Conservation (phyloP, 495 filamentous ascomycete genomes). For the Aspergillus nidulans region DNA sequence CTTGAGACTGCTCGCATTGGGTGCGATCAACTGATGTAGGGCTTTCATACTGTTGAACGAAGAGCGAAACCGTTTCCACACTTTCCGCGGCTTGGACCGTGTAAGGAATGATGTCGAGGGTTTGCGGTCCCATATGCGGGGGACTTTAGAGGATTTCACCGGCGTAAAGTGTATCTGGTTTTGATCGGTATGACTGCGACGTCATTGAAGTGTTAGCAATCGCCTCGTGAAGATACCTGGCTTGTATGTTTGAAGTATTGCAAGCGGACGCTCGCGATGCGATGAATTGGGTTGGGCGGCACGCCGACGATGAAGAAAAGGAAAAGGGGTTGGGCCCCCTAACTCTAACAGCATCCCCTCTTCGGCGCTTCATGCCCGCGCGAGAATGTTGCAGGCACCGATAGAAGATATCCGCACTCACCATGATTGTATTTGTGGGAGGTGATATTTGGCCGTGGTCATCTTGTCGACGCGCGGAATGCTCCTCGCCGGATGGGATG, state of each 20-base stretch:
- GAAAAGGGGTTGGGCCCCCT: slow-evolving; percentile 1
- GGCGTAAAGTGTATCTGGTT: slow-evolving; percentile 36
- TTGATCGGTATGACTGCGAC: slow-evolving; percentile 13
- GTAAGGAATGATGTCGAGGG: slow-evolving; percentile 49
- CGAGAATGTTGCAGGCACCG: slow-evolving; percentile 1
- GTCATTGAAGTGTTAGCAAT: neutral
- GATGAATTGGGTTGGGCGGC: neutral
- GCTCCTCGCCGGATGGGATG: slow-evolving; percentile 47
- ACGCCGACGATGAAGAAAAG: neutral
- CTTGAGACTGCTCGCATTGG: slow-evolving; percentile 14
- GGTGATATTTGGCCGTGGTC: slow-evolving; percentile 1
- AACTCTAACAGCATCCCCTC: neutral
- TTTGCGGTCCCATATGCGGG: slow-evolving; percentile 51
- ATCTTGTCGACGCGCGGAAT: slow-evolving; percentile 33
- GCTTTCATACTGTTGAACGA: slow-evolving; percentile 40
- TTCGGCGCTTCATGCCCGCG: neutral
- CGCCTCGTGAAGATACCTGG: neutral
- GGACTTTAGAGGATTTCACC: slow-evolving; percentile 31
- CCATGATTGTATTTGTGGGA: slow-evolving; percentile 12
- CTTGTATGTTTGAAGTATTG: neutral
- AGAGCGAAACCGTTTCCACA: slow-evolving; percentile 49
- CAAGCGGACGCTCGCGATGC: neutral
- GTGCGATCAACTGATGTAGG: slow-evolving; percentile 26
- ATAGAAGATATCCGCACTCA: slow-evolving; percentile 4
- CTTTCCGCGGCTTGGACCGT: slow-evolving; percentile 41